Base-by-base conservation (phyloP, 805 yeast genomes). In the Saccharomycopsis oosterbeekiorum region DNA sequence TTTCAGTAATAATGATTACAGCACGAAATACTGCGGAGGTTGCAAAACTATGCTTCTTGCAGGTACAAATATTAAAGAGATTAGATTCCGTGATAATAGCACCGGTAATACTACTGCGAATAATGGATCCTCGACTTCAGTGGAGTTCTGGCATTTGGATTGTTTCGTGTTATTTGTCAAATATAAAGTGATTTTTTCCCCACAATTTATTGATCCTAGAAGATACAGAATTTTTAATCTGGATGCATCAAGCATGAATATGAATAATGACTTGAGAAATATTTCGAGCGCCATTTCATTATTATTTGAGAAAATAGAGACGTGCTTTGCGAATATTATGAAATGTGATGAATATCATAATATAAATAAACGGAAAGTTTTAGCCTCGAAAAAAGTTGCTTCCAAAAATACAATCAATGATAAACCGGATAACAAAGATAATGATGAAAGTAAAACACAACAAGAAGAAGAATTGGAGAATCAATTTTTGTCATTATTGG, bases 131-230 rank as follows among this genome's bases (percentile, higher is more conserved):
- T 26, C 56, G 1, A 53, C 36, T n/a, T 15, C 34, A 14, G 47
- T 40, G 3, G 64, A 62, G 53, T 62, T 54, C 41, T 62, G 65
- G 65, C 65, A 62, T 43, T 15, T 54, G 9, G 65, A 62, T 40
- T 62, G 65, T 39, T 55, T 56, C 39, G 17, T 24, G 17, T 36
- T 62, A 42, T 57, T 60, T 40, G 43, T 50, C 29, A 36, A 41
- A 19, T 62, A 62, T 54, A 57, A 55, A 41, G 56, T 60, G 10
- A 58, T 62, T 37, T 41, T 62, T 17, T 57, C 57, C 26, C 65
- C 65, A 15, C 43, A 62, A 42, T 60, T 62, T 36, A 43, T 62
- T n/a, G 65, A 62, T 43, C 65, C 65, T 10, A 40, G 61, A 39
- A 37, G 61, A 42, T 62, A 47, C 40, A 62, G 60, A 36, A 60